Percentiles rank a stretch among this genome's conserved stretches.
Evolutionary conservation across 306 rosid species (phyloP).

Genomic region (Lathyrus aphaca): DNA sequence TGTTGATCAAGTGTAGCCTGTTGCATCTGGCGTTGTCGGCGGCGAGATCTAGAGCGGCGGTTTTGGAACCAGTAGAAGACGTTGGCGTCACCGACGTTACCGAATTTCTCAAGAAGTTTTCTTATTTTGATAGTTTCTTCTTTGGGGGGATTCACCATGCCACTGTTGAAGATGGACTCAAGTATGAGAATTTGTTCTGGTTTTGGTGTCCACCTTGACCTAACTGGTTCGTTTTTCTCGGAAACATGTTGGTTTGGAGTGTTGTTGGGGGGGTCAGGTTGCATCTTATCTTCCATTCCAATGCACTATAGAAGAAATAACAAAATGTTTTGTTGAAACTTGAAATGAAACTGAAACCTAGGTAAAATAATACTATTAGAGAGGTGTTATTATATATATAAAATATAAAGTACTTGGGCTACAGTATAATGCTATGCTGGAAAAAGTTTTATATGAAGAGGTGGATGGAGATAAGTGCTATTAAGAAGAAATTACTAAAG

Average conservation of each 20-base stretch:
- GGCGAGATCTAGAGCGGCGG: conserved; percentile 91
- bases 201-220: conserved; percentile 95
- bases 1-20: conserved; percentile 62
- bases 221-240: conserved; percentile 67
- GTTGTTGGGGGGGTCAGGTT: conserved; percentile 36
- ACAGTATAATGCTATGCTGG: background rate
- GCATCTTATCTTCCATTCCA: conserved; percentile 65
- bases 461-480: background rate
- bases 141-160: conserved; percentile 92
- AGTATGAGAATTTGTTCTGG: conserved; percentile 92
- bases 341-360: conserved; percentile 31
- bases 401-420: background rate
- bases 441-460: conserved; percentile 3
- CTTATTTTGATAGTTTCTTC: conserved; percentile 84
- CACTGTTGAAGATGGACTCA: conserved; percentile 96
- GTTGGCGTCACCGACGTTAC: conserved; percentile 85
- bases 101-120: conserved; percentile 81
- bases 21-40: conserved; percentile 90
- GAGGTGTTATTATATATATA: background rate
- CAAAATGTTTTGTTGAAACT: conserved; percentile 29
- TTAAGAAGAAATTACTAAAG: background rate
- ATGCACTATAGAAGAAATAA: conserved; percentile 28
- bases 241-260: conserved; percentile 46
- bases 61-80: conserved; percentile 99
- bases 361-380: conserved; percentile 19